These are phyloP conservation scores for Pythium utonaiense DNA, from an alignment of 352 stramenopile genomes.

Conservation along the genomic window DNA sequence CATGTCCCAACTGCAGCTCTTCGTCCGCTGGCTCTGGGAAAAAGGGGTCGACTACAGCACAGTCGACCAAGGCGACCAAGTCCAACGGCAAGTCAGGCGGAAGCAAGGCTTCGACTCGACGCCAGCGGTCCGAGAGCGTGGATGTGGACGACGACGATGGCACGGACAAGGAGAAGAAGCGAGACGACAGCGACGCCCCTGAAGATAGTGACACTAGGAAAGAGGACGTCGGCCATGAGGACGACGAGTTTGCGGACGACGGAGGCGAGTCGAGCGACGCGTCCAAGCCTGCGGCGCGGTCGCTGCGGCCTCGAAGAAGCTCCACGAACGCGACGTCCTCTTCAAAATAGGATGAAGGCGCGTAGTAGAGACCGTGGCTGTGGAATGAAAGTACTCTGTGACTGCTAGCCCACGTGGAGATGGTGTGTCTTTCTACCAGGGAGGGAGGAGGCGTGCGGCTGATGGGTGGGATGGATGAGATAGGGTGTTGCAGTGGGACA, in stretches of 20 bases:
- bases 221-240: conserved; percentile 24
- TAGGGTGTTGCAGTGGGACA: no score
- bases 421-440: neutral
- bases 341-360: conserved; percentile 33
- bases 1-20: conserved; percentile 35
- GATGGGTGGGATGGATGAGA: no score
- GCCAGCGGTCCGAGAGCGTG: conserved; percentile 23
- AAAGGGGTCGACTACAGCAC: neutral
- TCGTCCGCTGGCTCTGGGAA: neutral
- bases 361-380: neutral
- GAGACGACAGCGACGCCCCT: conserved; percentile 30
- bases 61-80: neutral
- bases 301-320: conserved; percentile 53
- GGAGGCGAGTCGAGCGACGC: conserved; percentile 47
- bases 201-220: conserved; percentile 21
- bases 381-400: no score
- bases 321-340: conserved; percentile 19
- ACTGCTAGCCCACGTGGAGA: no score
- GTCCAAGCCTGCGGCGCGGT: conserved; percentile 37
- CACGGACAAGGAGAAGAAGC: conserved; percentile 3
- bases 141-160: conserved; percentile 19
- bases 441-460: no score
- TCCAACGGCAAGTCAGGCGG: conserved; percentile 10
- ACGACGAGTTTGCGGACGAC: conserved; percentile 36
- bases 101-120: conserved; percentile 16